phyloP scores from a whole-genome alignment of 2,329 filamentous ascomycete species.

The Daldinia sp. region DNA sequence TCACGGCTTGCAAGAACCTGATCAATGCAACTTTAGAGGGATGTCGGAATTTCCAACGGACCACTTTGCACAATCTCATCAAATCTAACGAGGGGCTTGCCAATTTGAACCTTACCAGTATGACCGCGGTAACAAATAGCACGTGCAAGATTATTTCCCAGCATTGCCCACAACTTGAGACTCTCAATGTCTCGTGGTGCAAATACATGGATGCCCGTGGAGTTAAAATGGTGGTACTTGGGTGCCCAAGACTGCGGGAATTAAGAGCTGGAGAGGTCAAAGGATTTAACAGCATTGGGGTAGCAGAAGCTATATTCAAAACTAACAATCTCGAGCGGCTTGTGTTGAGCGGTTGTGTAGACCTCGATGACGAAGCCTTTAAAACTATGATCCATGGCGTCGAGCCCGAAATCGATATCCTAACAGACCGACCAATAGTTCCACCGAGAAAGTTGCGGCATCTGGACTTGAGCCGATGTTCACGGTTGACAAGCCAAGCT shows the following conservation, averaged over 20 bases:
- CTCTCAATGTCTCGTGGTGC: slow-evolving; percentile 94
- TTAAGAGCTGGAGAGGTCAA: slow-evolving; percentile 84
- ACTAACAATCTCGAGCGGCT: slow-evolving; percentile 87
- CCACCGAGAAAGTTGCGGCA: slow-evolving; percentile 83
- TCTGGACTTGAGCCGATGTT: slow-evolving; percentile 85
- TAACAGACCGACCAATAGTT: slow-evolving; percentile 81
- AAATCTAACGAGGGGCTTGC: slow-evolving; percentile 79
- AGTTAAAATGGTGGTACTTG: slow-evolving; percentile 76
- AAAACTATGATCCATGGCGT: slow-evolving; percentile 79
- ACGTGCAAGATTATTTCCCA: slow-evolving; percentile 88
- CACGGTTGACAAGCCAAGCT: slow-evolving; percentile 76
- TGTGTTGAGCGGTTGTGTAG: slow-evolving; percentile 81
- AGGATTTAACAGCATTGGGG: slow-evolving; percentile 79
- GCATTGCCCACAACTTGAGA: slow-evolving; percentile 83
- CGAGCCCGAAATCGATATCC: slow-evolving; percentile 81
- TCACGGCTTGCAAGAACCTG: slow-evolving; percentile 87
- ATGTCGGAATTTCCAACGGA: slow-evolving; percentile 83
- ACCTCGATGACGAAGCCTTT: slow-evolving; percentile 80
- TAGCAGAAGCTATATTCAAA: slow-evolving; percentile 80
- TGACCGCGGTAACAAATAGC: slow-evolving; percentile 82
- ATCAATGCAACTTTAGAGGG: slow-evolving; percentile 90
- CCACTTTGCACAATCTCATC: slow-evolving; percentile 82
- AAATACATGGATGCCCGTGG: slow-evolving; percentile 84
- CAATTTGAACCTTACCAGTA: slow-evolving; percentile 87
- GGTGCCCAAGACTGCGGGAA: slow-evolving; percentile 80